Conservation (phyloP, 2,329 filamentous ascomycete species). For the Fusarium sambucinum region DNA sequence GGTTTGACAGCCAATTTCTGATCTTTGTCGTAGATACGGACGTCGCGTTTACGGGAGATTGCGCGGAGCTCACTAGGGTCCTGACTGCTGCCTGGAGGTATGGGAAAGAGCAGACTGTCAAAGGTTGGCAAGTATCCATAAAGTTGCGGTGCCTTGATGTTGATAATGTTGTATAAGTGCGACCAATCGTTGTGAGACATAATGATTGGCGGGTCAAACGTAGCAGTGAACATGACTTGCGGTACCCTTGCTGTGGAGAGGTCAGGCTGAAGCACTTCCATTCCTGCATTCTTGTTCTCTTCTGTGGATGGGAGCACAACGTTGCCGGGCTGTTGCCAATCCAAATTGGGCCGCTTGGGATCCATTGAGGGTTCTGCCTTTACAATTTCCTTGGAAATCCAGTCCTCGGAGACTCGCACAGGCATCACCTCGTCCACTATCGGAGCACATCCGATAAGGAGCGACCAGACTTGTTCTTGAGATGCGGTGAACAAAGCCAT, state of each 20-base stretch:
- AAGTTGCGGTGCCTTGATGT: constrained; percentile 56
- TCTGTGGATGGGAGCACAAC: constrained; percentile 66
- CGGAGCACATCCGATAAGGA: constrained; percentile 74
- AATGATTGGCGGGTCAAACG: constrained; percentile 79
- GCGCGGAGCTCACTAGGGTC: constrained; percentile 70
- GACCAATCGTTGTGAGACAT: constrained; percentile 74
- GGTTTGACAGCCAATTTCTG: constrained; percentile 49
- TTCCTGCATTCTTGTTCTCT: constrained; percentile 62
- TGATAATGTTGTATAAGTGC: constrained; percentile 70
- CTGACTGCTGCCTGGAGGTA: constrained; percentile 60
- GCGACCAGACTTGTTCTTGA: constrained; percentile 70
- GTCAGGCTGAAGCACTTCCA: constrained; percentile 65
- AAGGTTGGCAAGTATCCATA: constrained; percentile 61
- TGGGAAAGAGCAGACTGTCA: constrained; percentile 69
- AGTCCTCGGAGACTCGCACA: constrained; percentile 77
- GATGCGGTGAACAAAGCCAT: constrained; percentile 56
- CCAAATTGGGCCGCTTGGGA: constrained; percentile 62
- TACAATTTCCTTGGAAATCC: constrained; percentile 77
- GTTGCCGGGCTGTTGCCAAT: constrained; percentile 80
- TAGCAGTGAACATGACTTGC: constrained; percentile 79
- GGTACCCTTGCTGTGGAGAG: constrained; percentile 67
- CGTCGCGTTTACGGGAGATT: constrained; percentile 62
- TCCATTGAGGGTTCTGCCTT: constrained; percentile 63
- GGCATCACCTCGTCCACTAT: constrained; percentile 62
- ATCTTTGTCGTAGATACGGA: constrained; percentile 57